Percentiles rank a stretch among this genome's conserved stretches.
Evolutionary conservation across 257 asterid species (phyloP).

Genomic region (Gentiana dahurica): DNA sequence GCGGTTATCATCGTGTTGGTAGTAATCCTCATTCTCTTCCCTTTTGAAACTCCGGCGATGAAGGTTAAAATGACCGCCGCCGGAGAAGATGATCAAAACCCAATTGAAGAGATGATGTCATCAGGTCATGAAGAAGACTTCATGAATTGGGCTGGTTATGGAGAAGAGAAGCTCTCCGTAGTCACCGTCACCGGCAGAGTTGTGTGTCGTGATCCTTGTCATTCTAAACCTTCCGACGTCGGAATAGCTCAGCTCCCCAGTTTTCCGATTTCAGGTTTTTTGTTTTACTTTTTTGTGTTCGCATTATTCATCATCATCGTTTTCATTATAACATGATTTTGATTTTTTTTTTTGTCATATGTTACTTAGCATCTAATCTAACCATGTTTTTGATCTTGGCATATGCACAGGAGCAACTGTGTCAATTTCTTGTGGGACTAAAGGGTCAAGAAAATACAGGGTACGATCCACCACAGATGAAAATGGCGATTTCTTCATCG

Average conservation of each 20-base stretch:
- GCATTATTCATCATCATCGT: too few relatives aligned
- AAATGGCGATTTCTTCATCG: conserved; percentile 28
- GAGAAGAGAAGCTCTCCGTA: conserved; percentile 68
- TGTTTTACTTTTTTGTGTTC: too few relatives aligned
- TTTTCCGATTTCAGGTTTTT: conserved; percentile 36
- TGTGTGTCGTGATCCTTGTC: conserved; percentile 28
- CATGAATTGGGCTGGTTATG: conserved; percentile 26
- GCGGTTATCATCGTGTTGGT: not conserved
- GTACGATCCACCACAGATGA: conserved; percentile 19
- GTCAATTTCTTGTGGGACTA: conserved; percentile 17
- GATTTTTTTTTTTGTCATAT: too few relatives aligned
- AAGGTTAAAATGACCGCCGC: too few relatives aligned
- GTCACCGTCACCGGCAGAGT: conserved; percentile 47
- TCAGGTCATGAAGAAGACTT: conserved; percentile 32
- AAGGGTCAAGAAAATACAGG: conserved; percentile 14
- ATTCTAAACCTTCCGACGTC: not conserved
- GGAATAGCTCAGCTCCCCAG: conserved; percentile 14
- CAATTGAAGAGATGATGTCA: conserved; percentile 13
- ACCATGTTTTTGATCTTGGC: too few relatives aligned
- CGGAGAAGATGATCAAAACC: too few relatives aligned
- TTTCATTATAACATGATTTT: too few relatives aligned
- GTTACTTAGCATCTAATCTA: too few relatives aligned
- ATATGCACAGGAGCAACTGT: conserved; percentile 27
- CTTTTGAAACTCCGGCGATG: conserved; percentile 5
- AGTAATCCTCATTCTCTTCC: conserved; percentile 6